Base-by-base conservation (phyloP, 1,284 basidiomycete species). In the Sanghuangporus sanghuang region DNA sequence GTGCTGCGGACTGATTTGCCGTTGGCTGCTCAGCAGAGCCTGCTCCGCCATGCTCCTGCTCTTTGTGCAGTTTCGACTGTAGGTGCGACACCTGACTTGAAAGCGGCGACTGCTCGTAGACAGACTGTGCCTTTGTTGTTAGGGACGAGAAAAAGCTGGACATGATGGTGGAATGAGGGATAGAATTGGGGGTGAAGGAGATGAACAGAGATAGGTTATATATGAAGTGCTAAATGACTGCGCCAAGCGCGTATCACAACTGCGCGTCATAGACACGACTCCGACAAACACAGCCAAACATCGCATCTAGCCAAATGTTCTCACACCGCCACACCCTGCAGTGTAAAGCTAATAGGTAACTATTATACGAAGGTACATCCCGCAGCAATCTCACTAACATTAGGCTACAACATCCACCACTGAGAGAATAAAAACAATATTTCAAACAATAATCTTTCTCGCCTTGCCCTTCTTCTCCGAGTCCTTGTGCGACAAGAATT, bases 401-500 rank as follows among this genome's bases (percentile, higher is more conserved):
- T 57, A 62, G 38, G 57, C 40, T 62, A 62, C 61, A 62, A 8
- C 49, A 52, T 36, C 58, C 44, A 44, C 11, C 40, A 7, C 62
- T 38, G 61, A 63, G 69, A 69, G 64, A 72, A 21, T 66, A 64
- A 54, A 11, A 35, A 2, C 8, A 54, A 32, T 54, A 54, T 67
- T 69, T 80, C 79, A 92, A 67, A 92, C 85, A 67, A 93, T 87
- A 79, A 93, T 95, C 81, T 87, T 92, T 73, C 81, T 81, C 63
- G 84, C 76, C 75, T 94, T 95, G 68, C 89, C 90, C 84, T 97
- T 98, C 84, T 91, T 95, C 82, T 97, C 95, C 69, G 90, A 92
- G 76, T 96, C 95, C 76, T 94, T 93, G 81, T 98, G 95, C 70
- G 90, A 93, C 76, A 93, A 78, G 75, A 96, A 98, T 77, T 95